These are phyloP conservation scores for Psilocybe sp. DNA, from an alignment of 768 basidiomycete genomes.

Conservation along the genomic window DNA sequence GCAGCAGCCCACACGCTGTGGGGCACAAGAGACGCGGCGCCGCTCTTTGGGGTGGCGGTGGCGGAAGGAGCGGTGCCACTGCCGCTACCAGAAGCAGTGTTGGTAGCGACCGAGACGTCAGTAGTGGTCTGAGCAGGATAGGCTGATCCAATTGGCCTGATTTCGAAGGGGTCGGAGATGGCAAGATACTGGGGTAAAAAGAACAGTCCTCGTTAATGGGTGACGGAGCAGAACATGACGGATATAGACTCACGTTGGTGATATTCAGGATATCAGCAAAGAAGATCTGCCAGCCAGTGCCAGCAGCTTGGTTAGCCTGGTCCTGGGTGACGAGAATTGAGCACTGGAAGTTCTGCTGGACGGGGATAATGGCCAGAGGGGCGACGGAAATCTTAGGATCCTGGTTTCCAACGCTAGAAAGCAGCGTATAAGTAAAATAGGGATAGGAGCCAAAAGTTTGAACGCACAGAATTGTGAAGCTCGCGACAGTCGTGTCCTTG, in stretches of 20 bases:
- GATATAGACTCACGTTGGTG: constrained; percentile 43
- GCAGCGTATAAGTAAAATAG: neutral
- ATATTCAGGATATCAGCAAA: constrained; percentile 49
- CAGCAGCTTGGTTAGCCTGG: constrained; percentile 38
- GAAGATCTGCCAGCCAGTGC: constrained; percentile 45
- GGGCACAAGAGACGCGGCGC: no score
- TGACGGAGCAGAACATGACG: neutral
- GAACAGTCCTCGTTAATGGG: neutral
- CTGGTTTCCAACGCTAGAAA: constrained; percentile 9
- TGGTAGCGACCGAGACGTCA: constrained; percentile 20
- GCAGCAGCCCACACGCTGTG: no score
- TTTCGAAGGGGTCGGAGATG: constrained; percentile 52
- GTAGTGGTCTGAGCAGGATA: constrained; percentile 44
- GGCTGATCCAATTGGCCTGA: constrained; percentile 52
- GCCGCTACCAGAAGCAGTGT: constrained; percentile 18
- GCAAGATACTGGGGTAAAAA: constrained; percentile 23
- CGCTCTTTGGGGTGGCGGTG: neutral
- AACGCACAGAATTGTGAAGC: constrained; percentile 56
- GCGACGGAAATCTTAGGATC: constrained; percentile 34
- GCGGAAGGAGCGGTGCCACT: neutral
- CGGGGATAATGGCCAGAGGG: constrained; percentile 46
- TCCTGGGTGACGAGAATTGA: constrained; percentile 49
- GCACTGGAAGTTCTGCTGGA: constrained; percentile 56
- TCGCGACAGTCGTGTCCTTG: constrained; percentile 28
- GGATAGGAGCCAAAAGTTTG: constrained; percentile 1